Conservation (phyloP, 257 asterid species). For the Solanum dulcamara region DNA sequence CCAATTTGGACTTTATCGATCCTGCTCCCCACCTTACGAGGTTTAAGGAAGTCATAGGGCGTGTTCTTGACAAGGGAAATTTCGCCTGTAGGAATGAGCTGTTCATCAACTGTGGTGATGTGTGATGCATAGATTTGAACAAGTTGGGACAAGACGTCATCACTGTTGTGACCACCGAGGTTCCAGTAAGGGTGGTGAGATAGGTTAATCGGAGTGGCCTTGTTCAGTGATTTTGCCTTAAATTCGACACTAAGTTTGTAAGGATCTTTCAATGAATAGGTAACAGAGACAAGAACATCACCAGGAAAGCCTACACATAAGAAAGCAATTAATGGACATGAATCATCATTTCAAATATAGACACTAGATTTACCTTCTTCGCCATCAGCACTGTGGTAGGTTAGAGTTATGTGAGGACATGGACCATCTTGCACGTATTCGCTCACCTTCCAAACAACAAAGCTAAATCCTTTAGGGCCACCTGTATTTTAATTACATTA, state of each 20-base stretch:
- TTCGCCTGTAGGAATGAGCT: background rate
- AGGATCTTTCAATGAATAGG: background rate
- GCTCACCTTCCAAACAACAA: background rate
- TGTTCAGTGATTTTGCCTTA: background rate
- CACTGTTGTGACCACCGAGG: conserved; percentile 1
- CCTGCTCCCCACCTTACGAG: background rate
- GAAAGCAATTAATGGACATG: background rate
- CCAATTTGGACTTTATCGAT: background rate
- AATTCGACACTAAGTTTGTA: background rate
- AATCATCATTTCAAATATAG: background rate
- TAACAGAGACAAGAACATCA: background rate
- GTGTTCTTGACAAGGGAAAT: background rate
- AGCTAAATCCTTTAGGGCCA: conserved; percentile 5
- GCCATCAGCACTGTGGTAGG: conserved; percentile 1
- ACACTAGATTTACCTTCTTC: background rate
- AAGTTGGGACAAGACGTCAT: background rate
- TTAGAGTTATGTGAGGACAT: background rate
- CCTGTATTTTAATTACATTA: background rate
- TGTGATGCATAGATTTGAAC: background rate
- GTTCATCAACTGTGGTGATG: background rate
- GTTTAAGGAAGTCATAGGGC: background rate
- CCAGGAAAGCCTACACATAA: background rate
- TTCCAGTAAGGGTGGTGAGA: conserved; percentile 12
- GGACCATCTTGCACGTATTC: background rate
- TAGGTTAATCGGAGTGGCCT: background rate